Percentiles rank a stretch among this genome's conserved stretches.
phyloP scores from a whole-genome alignment of 257 asterid genomes.

The Nicotiana otophora region DNA sequence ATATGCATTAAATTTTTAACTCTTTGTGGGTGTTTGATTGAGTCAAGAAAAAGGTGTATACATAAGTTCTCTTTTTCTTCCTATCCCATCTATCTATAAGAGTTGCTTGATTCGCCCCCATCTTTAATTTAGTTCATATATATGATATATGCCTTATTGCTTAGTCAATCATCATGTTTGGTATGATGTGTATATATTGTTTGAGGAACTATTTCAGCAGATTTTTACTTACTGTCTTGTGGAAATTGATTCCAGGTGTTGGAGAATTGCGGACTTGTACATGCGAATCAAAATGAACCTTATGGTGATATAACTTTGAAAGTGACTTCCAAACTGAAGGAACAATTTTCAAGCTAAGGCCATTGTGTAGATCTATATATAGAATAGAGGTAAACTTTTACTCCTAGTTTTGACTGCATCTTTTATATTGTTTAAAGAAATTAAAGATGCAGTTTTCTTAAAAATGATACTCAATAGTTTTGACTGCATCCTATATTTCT shows the following conservation, averaged over 20 bases:
- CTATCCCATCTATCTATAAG: too few species aligned
- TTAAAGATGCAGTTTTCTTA: neutral
- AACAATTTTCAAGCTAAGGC: slow-evolving; percentile 30
- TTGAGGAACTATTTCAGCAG: neutral
- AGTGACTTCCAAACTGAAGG: slow-evolving; percentile 61
- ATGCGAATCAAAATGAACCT: slow-evolving; percentile 52
- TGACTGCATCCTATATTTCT: neutral
- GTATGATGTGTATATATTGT: neutral
- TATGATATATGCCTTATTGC: neutral
- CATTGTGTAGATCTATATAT: neutral
- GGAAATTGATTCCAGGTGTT: slow-evolving; percentile 47
- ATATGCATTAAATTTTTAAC: neutral
- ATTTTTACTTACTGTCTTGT: neutral
- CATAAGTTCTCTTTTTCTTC: neutral
- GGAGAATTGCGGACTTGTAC: slow-evolving; percentile 46
- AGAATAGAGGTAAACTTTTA: neutral
- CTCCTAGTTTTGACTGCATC: neutral
- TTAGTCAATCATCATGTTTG: neutral
- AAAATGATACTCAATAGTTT: neutral
- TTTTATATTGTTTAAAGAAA: neutral
- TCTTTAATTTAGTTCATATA: too few species aligned
- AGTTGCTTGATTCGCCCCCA: too few species aligned
- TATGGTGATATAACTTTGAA: slow-evolving; percentile 46
- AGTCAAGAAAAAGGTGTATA: neutral
- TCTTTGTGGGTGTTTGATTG: neutral